Evolutionary conservation across 768 basidiomycete species (phyloP), one percentile per base, ranked within the genome.

Genomic region (Collybia nuda): DNA sequence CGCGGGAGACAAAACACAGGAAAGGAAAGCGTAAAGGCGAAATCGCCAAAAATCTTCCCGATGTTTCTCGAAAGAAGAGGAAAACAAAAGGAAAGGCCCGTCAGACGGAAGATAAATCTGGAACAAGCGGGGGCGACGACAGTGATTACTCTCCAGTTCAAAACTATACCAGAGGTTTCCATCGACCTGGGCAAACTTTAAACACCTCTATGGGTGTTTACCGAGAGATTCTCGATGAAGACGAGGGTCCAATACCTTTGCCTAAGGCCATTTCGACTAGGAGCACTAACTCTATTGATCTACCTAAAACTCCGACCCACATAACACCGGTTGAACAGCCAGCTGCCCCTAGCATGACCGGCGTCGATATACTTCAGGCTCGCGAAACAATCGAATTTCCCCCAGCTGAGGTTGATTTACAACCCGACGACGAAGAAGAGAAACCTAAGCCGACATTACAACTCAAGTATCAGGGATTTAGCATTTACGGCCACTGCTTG

Each of bases 371-470:
- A 17, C 48, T 41, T 38, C 40, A 26, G 42, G 42, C 19, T 40
- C 43, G 46, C 21, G 44, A 56, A 52, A 52, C 6, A 22, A 11
- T 32, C 36, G 41, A 53, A 52, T 8, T 53, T 32, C 29, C 32
- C 43, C 40, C 39, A 37, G 18, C 78, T 37, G 71, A 79, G 28
- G 64, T 79, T 14, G 78, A 78, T 44, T 57, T 70, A 11, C 32
- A 14, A 11, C 32, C 9, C 32, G 32, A 32, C n/a, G 80, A 84
- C 42, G 85, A 86, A 43, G 85, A 86, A 45, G 85, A 85, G 56
- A 91, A 93, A 58, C 88, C 85, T 11, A 88, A 91, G 59, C 84
- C 87, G 5, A 55, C 77, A 24, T 68, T 91, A 28, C 76, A 80
- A 48, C 75, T 93, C 29, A 77, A 66, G 47, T 93, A 88, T 56